These are phyloP conservation scores for Chalaropsis thielavioides DNA, from an alignment of 2,329 filamentous ascomycete species.

Conservation along the genomic window DNA sequence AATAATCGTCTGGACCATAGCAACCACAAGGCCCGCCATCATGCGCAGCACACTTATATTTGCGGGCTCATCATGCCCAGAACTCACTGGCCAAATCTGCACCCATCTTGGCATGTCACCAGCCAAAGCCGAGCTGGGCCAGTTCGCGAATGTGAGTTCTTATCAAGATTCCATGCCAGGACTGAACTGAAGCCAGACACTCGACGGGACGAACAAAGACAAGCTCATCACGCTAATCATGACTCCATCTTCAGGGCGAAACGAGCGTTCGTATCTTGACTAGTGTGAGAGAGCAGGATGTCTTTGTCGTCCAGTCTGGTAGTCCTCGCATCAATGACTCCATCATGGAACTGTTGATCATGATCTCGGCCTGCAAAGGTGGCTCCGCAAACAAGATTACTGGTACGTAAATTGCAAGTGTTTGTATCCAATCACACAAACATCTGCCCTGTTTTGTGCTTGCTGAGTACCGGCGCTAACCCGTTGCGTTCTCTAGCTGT, in stretches of 20 bases:
- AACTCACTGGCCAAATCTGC: slow-evolving; percentile 51
- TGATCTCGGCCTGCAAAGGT: slow-evolving; percentile 97
- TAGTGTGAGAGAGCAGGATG: slow-evolving; percentile 89
- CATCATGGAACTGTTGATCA: slow-evolving; percentile 97
- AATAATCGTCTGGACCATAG: slow-evolving; percentile 7
- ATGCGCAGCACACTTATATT: slow-evolving; percentile 57
- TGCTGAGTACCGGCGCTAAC: slow-evolving; percentile 6
- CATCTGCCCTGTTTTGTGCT: neutral
- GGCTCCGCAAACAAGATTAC: slow-evolving; percentile 94
- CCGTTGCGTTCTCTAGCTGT: slow-evolving; percentile 42
- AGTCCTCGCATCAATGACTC: slow-evolving; percentile 95
- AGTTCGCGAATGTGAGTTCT: slow-evolving; percentile 51
- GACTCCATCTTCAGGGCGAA: slow-evolving; percentile 41
- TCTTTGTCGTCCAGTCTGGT: slow-evolving; percentile 96
- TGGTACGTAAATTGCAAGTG: slow-evolving; percentile 40
- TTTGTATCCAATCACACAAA: too few species aligned
- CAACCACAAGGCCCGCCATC: neutral
- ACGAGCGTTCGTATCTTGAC: slow-evolving; percentile 55
- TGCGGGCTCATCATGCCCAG: slow-evolving; percentile 51
- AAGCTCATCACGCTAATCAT: slow-evolving; percentile 13
- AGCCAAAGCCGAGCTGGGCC: slow-evolving; percentile 49
- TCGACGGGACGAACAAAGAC: neutral
- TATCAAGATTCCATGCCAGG: neutral
- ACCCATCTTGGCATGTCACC: slow-evolving; percentile 52
- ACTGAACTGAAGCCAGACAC: slow-evolving; percentile 1